These are phyloP conservation scores for Amniculicola lignicola DNA, from an alignment of 495 filamentous ascomycete genomes.

Conservation along the genomic window DNA sequence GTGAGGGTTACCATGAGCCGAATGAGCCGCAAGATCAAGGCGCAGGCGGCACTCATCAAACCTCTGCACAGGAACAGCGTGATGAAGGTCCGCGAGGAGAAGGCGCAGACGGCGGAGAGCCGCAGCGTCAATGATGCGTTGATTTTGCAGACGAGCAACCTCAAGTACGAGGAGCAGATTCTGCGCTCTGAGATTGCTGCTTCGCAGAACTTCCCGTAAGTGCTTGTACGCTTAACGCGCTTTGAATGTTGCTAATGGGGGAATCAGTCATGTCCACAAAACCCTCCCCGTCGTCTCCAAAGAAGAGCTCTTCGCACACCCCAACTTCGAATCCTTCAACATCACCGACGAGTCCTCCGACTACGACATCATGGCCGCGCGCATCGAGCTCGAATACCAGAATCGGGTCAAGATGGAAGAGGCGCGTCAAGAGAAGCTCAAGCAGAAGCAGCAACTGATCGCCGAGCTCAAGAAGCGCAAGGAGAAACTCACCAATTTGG, in stretches of 20 bases:
- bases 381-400: slow-evolving; percentile 84
- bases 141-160: slow-evolving; percentile 89
- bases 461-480: slow-evolving; percentile 93
- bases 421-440: slow-evolving; percentile 77
- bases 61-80: slow-evolving; percentile 77
- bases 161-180: slow-evolving; percentile 94
- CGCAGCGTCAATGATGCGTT: slow-evolving; percentile 87
- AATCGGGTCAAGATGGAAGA: slow-evolving; percentile 86
- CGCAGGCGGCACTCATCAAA: slow-evolving; percentile 77
- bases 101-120: slow-evolving; percentile 77
- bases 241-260: slow-evolving; percentile 6
- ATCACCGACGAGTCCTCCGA: slow-evolving; percentile 67
- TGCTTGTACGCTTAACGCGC: no score
- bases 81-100: slow-evolving; percentile 79
- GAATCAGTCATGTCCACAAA: slow-evolving; percentile 75
- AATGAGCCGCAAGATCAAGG: slow-evolving; percentile 77
- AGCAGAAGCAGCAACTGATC: slow-evolving; percentile 86
- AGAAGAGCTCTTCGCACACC: slow-evolving; percentile 74
- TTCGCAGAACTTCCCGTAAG: slow-evolving; percentile 90
- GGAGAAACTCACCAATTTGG: slow-evolving; percentile 83
- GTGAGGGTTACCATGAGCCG: slow-evolving; percentile 69
- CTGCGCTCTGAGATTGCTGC: slow-evolving; percentile 84
- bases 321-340: no score
- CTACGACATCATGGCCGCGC: slow-evolving; percentile 80
- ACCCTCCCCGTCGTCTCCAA: slow-evolving; percentile 78